Conservation (phyloP, 768 basidiomycete genomes). For the Phlebiopsis flavidoalba region DNA sequence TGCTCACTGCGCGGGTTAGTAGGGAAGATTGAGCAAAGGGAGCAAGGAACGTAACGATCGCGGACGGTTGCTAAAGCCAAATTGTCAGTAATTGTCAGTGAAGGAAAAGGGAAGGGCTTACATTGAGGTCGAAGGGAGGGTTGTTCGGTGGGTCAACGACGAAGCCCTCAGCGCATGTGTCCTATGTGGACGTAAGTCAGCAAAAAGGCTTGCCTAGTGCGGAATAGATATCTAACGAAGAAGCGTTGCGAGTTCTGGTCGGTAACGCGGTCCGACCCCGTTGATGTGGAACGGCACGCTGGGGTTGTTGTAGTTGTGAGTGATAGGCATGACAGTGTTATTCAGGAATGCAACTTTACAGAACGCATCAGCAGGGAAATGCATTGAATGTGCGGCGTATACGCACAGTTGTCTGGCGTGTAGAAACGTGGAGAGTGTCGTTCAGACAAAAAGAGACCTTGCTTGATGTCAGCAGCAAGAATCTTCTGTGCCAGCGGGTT, state of each 20-base stretch:
- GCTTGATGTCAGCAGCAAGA: constrained; percentile 43
- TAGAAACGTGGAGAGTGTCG: constrained; percentile 36
- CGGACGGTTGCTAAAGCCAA: constrained; percentile 19
- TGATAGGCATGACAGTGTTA: constrained; percentile 19
- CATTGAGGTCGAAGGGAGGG: constrained; percentile 44
- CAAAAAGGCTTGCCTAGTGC: too few species aligned
- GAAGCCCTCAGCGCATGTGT: constrained; percentile 26
- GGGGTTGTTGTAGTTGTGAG: constrained; percentile 28
- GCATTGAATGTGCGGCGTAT: background rate
- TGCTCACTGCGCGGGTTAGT: constrained; percentile 16
- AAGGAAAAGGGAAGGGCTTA: constrained; percentile 11
- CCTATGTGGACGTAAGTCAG: constrained; percentile 14
- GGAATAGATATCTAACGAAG: constrained; percentile 16
- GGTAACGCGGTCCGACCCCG: constrained; percentile 17
- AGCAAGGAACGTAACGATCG: constrained; percentile 16
- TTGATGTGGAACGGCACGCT: constrained; percentile 23
- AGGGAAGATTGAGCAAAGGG: too few species aligned
- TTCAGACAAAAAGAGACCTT: constrained; percentile 38
- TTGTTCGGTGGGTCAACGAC: constrained; percentile 32
- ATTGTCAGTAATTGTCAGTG: background rate
- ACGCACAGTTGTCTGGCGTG: constrained; percentile 47
- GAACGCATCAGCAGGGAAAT: background rate
- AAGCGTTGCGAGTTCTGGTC: constrained; percentile 30
- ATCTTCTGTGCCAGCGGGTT: constrained; percentile 58
- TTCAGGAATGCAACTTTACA: constrained; percentile 27